Evolutionary conservation across 2,329 filamentous ascomycete genomes (phyloP).

Genomic region (Fusarium ambrosium): DNA sequence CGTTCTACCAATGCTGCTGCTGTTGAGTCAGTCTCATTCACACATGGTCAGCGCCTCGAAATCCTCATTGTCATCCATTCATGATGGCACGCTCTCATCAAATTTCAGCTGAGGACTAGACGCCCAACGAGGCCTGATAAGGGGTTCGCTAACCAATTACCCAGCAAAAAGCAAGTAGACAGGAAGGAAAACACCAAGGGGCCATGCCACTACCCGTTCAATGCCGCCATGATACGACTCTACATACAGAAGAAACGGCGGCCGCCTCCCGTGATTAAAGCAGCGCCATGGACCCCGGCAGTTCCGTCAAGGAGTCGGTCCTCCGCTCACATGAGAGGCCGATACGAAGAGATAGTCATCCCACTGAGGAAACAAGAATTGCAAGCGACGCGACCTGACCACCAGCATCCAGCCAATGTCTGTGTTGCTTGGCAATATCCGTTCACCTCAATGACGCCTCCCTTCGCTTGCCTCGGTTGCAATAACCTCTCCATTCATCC

Average conservation of each 20-base stretch:
- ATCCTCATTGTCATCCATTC: neutral
- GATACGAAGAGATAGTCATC: constrained; percentile 17
- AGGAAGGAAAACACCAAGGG: neutral
- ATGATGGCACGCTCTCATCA: constrained; percentile 2
- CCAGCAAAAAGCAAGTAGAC: constrained; percentile 4
- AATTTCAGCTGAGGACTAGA: neutral
- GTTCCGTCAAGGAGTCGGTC: constrained; percentile 6
- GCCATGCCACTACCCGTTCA: constrained; percentile 1
- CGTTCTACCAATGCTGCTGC: neutral
- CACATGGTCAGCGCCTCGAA: constrained; percentile 24
- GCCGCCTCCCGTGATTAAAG: neutral
- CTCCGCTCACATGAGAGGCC: neutral
- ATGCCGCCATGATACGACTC: neutral
- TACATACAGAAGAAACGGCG: neutral
- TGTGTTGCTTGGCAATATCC: constrained; percentile 27
- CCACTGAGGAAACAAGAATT: constrained; percentile 29
- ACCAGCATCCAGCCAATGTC: constrained; percentile 20
- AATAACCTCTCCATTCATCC: constrained; percentile 13
- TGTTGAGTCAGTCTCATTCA: neutral
- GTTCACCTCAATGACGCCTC: constrained; percentile 30
- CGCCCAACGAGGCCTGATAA: constrained; percentile 9
- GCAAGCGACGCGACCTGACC: constrained; percentile 18
- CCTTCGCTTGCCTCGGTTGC: constrained; percentile 29
- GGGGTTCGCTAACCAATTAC: neutral
- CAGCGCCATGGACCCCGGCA: constrained; percentile 17